Base-by-base conservation (phyloP, 257 asterid genomes). In the Solanum sitiens region DNA sequence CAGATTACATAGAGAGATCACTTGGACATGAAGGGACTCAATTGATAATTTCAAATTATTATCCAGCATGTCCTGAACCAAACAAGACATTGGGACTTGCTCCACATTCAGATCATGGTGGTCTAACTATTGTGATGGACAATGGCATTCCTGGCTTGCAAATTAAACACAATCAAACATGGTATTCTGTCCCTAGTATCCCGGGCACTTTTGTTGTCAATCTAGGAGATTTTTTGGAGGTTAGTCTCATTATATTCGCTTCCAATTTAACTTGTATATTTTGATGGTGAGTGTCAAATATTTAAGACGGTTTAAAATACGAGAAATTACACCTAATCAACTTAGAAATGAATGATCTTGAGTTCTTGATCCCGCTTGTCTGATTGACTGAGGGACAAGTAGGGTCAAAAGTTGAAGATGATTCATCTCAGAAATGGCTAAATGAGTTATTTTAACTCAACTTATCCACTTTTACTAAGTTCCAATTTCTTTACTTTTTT, bases 1-100 rank as follows among this genome's bases (percentile, higher is more conserved):
- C 18, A 2, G 82, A 83, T 7, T 91, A 90, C 90, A 83, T 94
- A 15, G 91, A 92, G 56, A 91, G 88, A 44, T 86, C 89, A 61
- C 33, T 94, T 40, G 94, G 94, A 2, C 86, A n/a, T 65, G 16
- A 87, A 35, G 95, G 95, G 9, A 70, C 72, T 74, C 95, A 93
- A 72, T 88, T 94, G 44, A 85, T 91, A 47, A 95, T 95, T 7
- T 89, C 92, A 2, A 94, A 93, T 76, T 91, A 77, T 83, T 94
- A 93, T 76, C 97, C 96, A 18, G 91, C 93, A 25, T 93, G 97
- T 86, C 97, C 97, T 3, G 93, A 94, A 92, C 95, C 97, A 18
- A 56, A 93, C 27, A 91, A 90, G 59, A 92, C 97, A 16, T 63
- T 93, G 20, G 96, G 97, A 21, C 86, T 93, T 4, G 94, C 94